Evolutionary conservation across 345 rosid genomes (phyloP).

Genomic region (Corymbia maculata): DNA sequence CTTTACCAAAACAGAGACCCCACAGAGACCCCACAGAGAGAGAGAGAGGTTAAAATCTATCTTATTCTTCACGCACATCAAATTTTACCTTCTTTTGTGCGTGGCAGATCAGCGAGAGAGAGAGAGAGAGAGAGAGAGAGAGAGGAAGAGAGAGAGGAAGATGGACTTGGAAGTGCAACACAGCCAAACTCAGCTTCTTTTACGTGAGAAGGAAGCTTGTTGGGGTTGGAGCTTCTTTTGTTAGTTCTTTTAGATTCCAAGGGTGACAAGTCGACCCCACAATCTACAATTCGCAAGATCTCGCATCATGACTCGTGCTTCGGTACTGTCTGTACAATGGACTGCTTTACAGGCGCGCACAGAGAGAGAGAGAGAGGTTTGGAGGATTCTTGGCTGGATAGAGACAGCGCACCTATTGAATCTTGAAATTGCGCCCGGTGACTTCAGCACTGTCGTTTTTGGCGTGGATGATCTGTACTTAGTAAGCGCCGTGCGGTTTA

Average conservation of each 20-base stretch:
- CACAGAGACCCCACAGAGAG: not conserved
- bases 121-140: not conserved
- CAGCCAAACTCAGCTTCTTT: not conserved
- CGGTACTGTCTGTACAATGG: constrained; percentile 6
- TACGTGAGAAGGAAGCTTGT: not conserved
- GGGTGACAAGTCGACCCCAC: not conserved
- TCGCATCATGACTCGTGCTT: constrained; percentile 3
- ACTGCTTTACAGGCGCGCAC: not conserved
- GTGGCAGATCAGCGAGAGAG: not conserved
- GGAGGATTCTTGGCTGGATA: not conserved
- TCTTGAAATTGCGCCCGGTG: not conserved
- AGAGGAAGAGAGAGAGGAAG: no score
- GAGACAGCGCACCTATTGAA: not conserved
- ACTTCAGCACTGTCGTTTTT: not conserved
- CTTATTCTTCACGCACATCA: not conserved
- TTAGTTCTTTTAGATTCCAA: not conserved
- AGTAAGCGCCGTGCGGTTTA: not conserved
- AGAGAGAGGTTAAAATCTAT: not conserved
- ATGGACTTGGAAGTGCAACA: not conserved
- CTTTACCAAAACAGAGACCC: not conserved
- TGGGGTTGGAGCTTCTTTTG: not conserved
- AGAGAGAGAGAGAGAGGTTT: not conserved
- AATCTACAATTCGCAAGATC: not conserved
- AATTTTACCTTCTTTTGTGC: not conserved
- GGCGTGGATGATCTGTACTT: not conserved